Evolutionary conservation across 2,329 filamentous ascomycete genomes (phyloP), one percentile per base, ranked within the genome.

Genomic region (Rachicladosporium sp.): DNA sequence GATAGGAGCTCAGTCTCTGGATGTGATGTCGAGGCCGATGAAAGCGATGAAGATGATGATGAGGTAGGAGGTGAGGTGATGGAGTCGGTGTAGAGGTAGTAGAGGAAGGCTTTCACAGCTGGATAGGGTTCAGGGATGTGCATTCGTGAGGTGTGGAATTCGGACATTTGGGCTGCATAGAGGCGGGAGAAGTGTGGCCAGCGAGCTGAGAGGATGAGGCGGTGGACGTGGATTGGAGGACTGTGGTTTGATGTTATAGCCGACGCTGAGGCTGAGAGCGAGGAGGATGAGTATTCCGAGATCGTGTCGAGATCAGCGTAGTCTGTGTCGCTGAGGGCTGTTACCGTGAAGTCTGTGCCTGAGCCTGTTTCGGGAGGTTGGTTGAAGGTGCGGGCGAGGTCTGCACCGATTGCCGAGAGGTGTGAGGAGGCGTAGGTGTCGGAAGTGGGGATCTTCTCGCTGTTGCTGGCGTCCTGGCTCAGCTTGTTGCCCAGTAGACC

Each of bases 141-240:
- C 82, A 98, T 91, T 61, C 84, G 87, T 55, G 91, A 91, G 10
- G 86, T 91, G 58, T 98, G 91, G 54, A 93, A 98, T 59, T 98
- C 91, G 9, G 83, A 80, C 91, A 98, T 98, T 56, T 95, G 87
- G 4, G 89, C 79, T 37, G 82, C 80, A 67, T 93, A 96, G 2
- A 98, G 69, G 10, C 91, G 81, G 31, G 82, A 79, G 64, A 98
- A 98, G 61, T 98, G 91, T 21, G 91, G 88, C 91, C 91, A 98
- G 37, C 91, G 82, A 12, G 91, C 82, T 59, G 93, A 85, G 6
- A 98, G 71, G 38, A 98, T 95, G 41, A 98, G 79, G 45, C 85
- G 86, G 61, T 98, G 91, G 3, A 96, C 89, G 56, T 96, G 82
- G 38, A 98, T 96, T 0, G 88, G 86, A 21, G 73, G 71, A 12